Evolutionary conservation across 1,139 yeast genomes (phyloP).

Genomic region (Blastobotrys serpentis): DNA sequence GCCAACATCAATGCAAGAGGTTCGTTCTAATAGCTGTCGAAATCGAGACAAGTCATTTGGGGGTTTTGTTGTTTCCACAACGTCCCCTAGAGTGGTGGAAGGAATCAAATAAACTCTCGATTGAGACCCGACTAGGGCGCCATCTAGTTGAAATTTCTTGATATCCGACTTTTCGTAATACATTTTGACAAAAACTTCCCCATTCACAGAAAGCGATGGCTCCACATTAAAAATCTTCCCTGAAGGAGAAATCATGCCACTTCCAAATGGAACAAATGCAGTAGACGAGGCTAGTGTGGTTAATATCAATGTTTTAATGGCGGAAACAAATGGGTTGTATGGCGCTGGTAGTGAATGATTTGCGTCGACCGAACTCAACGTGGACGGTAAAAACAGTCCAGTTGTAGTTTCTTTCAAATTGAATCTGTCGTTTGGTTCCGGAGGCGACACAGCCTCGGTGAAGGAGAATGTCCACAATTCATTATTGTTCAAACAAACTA

Average conservation of each 20-base stretch:
- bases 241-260: slow-evolving; percentile 22
- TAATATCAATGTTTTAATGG: slow-evolving; percentile 56
- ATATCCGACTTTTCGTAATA: slow-evolving; percentile 26
- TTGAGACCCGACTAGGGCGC: slow-evolving; percentile 23
- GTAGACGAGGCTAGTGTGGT: slow-evolving; percentile 48
- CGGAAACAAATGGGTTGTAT: slow-evolving; percentile 57
- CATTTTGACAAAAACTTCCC: slow-evolving; percentile 34
- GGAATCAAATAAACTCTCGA: slow-evolving; percentile 68
- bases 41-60: slow-evolving; percentile 54
- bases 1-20: slow-evolving; percentile 53
- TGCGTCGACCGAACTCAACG: slow-evolving; percentile 37
- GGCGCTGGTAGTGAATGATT: slow-evolving; percentile 37
- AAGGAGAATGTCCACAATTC: slow-evolving; percentile 59
- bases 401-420: slow-evolving; percentile 41
- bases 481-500: slow-evolving; percentile 60
- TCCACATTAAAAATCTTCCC: slow-evolving; percentile 30
- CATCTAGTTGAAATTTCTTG: slow-evolving; percentile 18
- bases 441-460: slow-evolving; percentile 37
- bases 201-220: slow-evolving; percentile 39
- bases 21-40: slow-evolving; percentile 48
- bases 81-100: slow-evolving; percentile 68
- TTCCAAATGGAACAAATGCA: slow-evolving; percentile 47
- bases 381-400: slow-evolving; percentile 37
- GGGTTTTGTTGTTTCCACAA: slow-evolving; percentile 49
- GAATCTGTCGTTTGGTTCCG: slow-evolving; percentile 35